Evolutionary conservation across 208 protist genomes (phyloP).

Genomic region (Crithidia thermophila): DNA sequence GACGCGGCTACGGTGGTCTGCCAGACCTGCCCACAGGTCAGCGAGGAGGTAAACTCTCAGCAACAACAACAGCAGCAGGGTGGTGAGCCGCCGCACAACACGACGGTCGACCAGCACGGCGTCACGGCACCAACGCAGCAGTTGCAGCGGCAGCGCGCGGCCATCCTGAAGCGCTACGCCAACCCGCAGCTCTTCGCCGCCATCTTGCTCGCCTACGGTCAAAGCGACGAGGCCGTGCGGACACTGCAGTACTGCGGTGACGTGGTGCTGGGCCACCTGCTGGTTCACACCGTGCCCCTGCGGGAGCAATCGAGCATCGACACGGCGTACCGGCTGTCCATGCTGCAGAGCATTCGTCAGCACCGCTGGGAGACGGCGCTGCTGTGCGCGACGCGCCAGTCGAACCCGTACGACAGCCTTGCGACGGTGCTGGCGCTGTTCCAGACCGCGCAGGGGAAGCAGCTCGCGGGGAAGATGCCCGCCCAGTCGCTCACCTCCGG

Average conservation of each 20-base stretch:
- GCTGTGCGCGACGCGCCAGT: slow-evolving; percentile 66
- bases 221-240: slow-evolving; percentile 75
- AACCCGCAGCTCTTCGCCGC: slow-evolving; percentile 77
- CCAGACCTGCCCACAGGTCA: slow-evolving; percentile 66
- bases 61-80: slow-evolving; percentile 15
- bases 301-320: slow-evolving; percentile 84
- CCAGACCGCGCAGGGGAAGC: slow-evolving; percentile 66
- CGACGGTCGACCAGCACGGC: slow-evolving; percentile 64
- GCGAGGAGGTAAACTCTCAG: slow-evolving; percentile 21
- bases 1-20: slow-evolving; percentile 65
- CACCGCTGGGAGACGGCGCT: slow-evolving; percentile 81
- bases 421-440: slow-evolving; percentile 73
- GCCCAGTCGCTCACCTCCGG: slow-evolving; percentile 45
- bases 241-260: slow-evolving; percentile 63
- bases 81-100: slow-evolving; percentile 57
- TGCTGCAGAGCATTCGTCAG: slow-evolving; percentile 68
- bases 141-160: slow-evolving; percentile 42
- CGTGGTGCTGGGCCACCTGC: slow-evolving; percentile 64
- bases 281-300: slow-evolving; percentile 84
- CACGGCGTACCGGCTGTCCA: slow-evolving; percentile 70
- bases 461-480: slow-evolving; percentile 26
- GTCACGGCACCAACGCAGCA: slow-evolving; percentile 37
- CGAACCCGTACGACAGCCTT: slow-evolving; percentile 78
- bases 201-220: slow-evolving; percentile 54
- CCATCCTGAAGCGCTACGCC: slow-evolving; percentile 36